Evolutionary conservation across 2,329 filamentous ascomycete species (phyloP), one percentile per base, ranked within the genome.

Genomic region (Neopestalotiopsis sp.): DNA sequence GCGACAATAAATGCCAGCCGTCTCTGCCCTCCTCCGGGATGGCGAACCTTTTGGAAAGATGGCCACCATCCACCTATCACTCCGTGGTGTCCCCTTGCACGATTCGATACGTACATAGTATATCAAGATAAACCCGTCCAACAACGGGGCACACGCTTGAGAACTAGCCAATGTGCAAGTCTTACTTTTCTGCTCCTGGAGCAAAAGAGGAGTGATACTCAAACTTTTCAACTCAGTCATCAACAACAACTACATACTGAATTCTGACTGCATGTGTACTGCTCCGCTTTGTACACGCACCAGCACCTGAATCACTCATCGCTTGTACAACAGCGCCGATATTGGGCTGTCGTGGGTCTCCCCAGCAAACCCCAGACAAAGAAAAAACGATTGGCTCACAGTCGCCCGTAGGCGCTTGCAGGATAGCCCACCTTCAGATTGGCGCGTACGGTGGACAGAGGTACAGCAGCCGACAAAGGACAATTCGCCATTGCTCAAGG

Each of bases 11-110:
- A 70, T 70, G 57, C 66, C 62, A 68, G 61, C 38, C 63, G 57
- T 45, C 32, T 63, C 45, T 45, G 34, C 61, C 69, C n/a, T 53
- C 69, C 66, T 67, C 70, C 67, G 20, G 30, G 69, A 74, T 68
- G 69, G 70, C 70, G 68, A 66, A 67, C 49, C 71, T 73, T 53
- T 68, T 71, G 69, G 71, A 73, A 73, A 73, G 73, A 74, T 71
- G 73, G 73, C 71, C 73, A 74, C 73, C 73, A 74, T 74, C 49
- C 66, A 69, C 61, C 67, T 67, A 66, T 73, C 68, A 67, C 73
- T 74, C 73, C 70, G 70, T 71, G 69, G 73, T 74, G 73, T 74
- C 71, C 73, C 73, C 73, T 74, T 73, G 73, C 70, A 68, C 69
- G 62, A 64, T 49, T 56, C 58, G 34, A 62, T 62, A 42, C 24